phyloP scores from a whole-genome alignment of 169 alveolate genomes.

The Plasmodium inui region DNA sequence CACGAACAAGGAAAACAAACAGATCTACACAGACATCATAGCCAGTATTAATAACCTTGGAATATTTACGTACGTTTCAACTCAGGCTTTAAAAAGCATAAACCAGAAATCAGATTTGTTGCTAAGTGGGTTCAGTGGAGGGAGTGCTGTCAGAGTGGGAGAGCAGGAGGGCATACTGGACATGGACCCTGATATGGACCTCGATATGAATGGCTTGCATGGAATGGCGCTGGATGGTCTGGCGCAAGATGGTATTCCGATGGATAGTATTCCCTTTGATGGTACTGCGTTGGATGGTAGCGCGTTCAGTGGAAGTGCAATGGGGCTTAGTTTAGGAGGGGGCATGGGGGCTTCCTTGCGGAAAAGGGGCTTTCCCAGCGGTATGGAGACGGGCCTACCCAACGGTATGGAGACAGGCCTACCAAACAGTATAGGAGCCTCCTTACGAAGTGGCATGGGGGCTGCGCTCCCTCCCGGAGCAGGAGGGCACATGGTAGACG shows the following conservation, averaged over 20 bases:
- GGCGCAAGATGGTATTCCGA: no score
- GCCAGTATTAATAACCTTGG: conserved; percentile 55
- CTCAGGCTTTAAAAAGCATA: conserved; percentile 55
- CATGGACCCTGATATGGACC: background rate
- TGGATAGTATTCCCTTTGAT: no score
- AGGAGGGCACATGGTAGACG: background rate
- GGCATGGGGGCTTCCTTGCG: background rate
- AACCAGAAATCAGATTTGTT: conserved; percentile 23
- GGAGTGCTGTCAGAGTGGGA: background rate
- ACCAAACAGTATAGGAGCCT: background rate
- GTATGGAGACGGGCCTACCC: background rate
- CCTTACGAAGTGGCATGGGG: background rate
- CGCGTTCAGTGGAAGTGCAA: background rate
- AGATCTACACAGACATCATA: conserved; percentile 42
- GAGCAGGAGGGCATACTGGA: conserved; percentile 5
- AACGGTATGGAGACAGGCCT: background rate
- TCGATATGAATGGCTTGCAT: background rate
- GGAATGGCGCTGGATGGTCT: no score
- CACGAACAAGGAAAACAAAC: conserved; percentile 51
- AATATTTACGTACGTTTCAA: conserved; percentile 45
- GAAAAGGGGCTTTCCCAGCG: background rate
- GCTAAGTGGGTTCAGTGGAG: conserved; percentile 9
- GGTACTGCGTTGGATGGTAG: background rate
- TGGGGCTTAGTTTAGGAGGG: background rate
- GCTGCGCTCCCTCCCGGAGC: background rate